Conservation (phyloP, 352 stramenopile species). For the Pythium vanterpoolii region DNA sequence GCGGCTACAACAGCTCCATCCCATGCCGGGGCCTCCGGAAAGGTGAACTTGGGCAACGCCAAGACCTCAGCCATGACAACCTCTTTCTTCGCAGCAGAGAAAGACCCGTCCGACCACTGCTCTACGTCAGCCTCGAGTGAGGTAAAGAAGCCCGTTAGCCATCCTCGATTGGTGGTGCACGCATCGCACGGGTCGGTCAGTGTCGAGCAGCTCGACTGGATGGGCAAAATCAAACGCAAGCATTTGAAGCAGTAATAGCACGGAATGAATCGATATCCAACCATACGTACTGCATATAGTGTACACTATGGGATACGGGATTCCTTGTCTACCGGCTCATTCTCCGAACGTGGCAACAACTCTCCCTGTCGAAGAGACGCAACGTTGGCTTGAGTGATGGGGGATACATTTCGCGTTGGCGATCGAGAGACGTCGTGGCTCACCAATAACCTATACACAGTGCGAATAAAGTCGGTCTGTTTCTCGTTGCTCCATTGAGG, state of each 20-base stretch:
- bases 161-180: constrained; percentile 21
- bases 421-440: not conserved
- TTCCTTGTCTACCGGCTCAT: not conserved
- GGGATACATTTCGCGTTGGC: not conserved
- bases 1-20: constrained; percentile 15
- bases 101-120: constrained; percentile 4
- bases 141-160: constrained; percentile 5
- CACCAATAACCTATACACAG: not conserved
- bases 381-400: too few species aligned
- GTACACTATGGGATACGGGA: not conserved
- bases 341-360: too few species aligned
- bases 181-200: constrained; percentile 21
- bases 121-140: constrained; percentile 2
- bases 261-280: not conserved
- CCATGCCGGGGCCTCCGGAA: constrained; percentile 35
- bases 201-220: constrained; percentile 69
- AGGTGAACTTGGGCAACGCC: constrained; percentile 71
- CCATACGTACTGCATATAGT: not conserved
- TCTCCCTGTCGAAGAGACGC: too few species aligned
- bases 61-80: constrained; percentile 69
- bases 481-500: not conserved
- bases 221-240: constrained; percentile 79
- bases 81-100: constrained; percentile 71
- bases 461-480: not conserved
- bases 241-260: constrained; percentile 27